Conservation (phyloP, 2,329 filamentous ascomycete species). For the Fusarium annulatum region DNA sequence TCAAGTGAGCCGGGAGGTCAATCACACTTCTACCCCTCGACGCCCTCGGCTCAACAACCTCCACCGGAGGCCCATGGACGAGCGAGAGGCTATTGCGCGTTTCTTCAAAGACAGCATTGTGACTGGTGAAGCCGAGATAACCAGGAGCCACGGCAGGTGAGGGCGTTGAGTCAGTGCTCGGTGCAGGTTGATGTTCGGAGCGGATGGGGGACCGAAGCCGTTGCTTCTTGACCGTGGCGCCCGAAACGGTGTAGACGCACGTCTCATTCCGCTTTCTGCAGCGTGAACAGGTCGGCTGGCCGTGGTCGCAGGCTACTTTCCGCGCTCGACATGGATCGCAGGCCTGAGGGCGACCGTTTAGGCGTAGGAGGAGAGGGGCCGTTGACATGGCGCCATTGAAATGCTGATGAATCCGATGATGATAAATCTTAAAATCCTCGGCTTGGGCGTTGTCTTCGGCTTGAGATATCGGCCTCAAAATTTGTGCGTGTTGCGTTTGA, state of each 20-base stretch:
- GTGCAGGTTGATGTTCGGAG: background rate
- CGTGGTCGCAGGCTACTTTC: constrained; percentile 58
- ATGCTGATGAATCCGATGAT: constrained; percentile 16
- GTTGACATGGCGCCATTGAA: constrained; percentile 26
- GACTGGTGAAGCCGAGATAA: constrained; percentile 60
- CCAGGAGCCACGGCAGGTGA: constrained; percentile 44
- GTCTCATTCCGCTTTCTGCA: constrained; percentile 52
- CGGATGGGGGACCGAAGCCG: constrained; percentile 18
- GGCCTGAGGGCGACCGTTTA: constrained; percentile 46
- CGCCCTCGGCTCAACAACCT: constrained; percentile 8
- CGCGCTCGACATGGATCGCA: constrained; percentile 55
- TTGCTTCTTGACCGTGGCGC: constrained; percentile 31
- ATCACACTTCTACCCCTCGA: constrained; percentile 12
- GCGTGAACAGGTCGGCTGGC: constrained; percentile 53
- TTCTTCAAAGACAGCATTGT: constrained; percentile 56
- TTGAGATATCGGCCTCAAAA: constrained; percentile 6
- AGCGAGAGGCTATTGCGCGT: constrained; percentile 54
- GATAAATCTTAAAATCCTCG: constrained; percentile 23
- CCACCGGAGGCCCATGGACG: constrained; percentile 39
- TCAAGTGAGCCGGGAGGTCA: constrained; percentile 44
- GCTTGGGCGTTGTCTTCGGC: constrained; percentile 8
- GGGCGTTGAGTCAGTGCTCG: constrained; percentile 21
- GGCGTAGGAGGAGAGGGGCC: constrained; percentile 39
- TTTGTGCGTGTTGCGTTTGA: background rate
- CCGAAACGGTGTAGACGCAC: constrained; percentile 52